These are phyloP conservation scores for Globisporangium mamillatum DNA, from an alignment of 352 stramenopile species.

Conservation along the genomic window DNA sequence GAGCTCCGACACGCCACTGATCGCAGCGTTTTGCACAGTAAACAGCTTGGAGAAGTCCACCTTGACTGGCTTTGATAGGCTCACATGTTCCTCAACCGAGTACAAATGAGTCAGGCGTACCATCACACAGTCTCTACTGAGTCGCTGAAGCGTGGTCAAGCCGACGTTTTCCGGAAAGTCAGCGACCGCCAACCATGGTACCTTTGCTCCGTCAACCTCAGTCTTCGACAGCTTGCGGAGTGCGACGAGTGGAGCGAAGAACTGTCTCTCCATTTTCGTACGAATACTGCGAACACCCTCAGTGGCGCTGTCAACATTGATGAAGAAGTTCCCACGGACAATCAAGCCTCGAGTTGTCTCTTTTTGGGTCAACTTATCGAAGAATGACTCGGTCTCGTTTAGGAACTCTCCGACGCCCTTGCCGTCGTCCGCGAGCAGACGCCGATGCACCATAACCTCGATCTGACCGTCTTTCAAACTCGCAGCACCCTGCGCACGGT, in stretches of 20 bases:
- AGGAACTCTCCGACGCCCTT: conserved; percentile 92
- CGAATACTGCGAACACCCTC: conserved; percentile 59
- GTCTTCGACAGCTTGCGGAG: conserved; percentile 34
- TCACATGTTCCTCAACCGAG: conserved; percentile 78
- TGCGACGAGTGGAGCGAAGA: conserved; percentile 60
- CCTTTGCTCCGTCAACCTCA: conserved; percentile 38
- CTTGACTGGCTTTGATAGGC: conserved; percentile 66
- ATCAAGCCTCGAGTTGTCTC: conserved; percentile 59
- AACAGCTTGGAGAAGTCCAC: conserved; percentile 79
- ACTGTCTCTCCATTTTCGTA: conserved; percentile 63
- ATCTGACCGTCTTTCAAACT: conserved; percentile 90
- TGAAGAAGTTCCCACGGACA: conserved; percentile 61
- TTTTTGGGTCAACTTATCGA: conserved; percentile 57
- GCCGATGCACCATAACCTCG: conserved; percentile 97
- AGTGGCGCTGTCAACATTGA: conserved; percentile 57
- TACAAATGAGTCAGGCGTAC: conserved; percentile 95
- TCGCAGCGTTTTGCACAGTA: conserved; percentile 36
- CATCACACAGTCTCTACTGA: conserved; percentile 75
- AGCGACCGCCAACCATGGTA: conserved; percentile 55
- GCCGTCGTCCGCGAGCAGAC: conserved; percentile 90
- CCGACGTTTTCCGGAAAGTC: conserved; percentile 91
- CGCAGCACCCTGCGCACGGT: conserved; percentile 90
- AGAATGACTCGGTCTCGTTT: conserved; percentile 90
- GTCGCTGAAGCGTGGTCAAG: conserved; percentile 87
- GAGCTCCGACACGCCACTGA: conserved; percentile 79